Evolutionary conservation across 2,329 filamentous ascomycete genomes (phyloP).

Genomic region (Thielaviopsis populi): DNA sequence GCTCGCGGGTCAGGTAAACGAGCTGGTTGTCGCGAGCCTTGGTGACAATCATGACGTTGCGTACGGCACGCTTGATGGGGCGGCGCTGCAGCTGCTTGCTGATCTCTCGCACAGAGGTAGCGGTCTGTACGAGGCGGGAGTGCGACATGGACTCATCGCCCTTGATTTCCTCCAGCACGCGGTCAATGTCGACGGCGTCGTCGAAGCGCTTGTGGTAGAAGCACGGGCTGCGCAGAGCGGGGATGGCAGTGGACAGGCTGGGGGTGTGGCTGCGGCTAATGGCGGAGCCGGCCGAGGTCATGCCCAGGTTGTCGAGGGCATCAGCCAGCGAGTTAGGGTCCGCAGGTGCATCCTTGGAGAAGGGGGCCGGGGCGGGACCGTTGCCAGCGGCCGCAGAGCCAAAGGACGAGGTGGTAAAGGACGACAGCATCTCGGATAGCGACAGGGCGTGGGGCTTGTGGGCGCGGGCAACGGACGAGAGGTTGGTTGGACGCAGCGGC

Average conservation of each 20-base stretch:
- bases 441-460: constrained; percentile 49
- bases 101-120: constrained; percentile 86
- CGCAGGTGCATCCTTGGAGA: constrained; percentile 14
- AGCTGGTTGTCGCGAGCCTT: constrained; percentile 93
- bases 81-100: constrained; percentile 86
- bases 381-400: constrained; percentile 21
- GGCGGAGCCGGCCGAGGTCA: constrained; percentile 22
- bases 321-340: constrained; percentile 41
- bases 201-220: constrained; percentile 98
- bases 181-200: constrained; percentile 86
- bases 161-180: constrained; percentile 86
- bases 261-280: constrained; percentile 22
- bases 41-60: constrained; percentile 95
- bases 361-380: constrained; percentile 27
- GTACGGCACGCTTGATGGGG: constrained; percentile 81
- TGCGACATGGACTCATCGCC: constrained; percentile 83
- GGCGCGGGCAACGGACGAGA: constrained; percentile 50
- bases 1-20: constrained; percentile 73
- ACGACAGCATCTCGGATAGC: constrained; percentile 43
- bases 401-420: constrained; percentile 20
- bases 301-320: constrained; percentile 39
- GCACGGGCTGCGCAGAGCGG: constrained; percentile 75
- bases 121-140: constrained; percentile 85
- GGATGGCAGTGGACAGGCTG: constrained; percentile 32
- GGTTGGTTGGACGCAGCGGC: constrained; percentile 56